Percentiles rank a stretch among this genome's conserved stretches.
Evolutionary conservation across 2,329 filamentous ascomycete genomes (phyloP).

Genomic region (Aspergillus sp.): DNA sequence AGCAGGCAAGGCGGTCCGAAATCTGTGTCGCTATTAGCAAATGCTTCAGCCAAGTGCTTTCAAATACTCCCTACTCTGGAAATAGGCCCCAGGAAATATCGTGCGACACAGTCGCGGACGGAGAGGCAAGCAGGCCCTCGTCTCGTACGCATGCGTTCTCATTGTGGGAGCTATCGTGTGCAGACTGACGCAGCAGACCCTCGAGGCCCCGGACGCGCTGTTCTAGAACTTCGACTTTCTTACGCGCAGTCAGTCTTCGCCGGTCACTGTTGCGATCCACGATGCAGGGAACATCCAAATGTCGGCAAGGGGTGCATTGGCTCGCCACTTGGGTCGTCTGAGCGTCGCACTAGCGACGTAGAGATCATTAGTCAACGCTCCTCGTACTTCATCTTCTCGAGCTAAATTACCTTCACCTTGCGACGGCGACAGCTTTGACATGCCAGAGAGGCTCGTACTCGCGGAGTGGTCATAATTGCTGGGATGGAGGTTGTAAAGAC

Average conservation of each 20-base stretch:
- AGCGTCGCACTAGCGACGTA: neutral
- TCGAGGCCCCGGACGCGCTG: neutral
- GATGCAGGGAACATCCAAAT: neutral
- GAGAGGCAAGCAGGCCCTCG: neutral
- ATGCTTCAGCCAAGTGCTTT: no score
- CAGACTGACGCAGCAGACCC: neutral
- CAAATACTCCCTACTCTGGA: no score
- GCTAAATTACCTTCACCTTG: neutral
- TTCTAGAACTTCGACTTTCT: neutral
- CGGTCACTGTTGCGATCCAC: neutral
- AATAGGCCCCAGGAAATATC: no score
- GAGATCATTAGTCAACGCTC: no score
- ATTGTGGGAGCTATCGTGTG: neutral
- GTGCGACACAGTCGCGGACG: neutral
- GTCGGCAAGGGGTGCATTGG: neutral
- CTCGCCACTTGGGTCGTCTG: neutral
- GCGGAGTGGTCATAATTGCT: neutral
- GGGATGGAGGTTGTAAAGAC: neutral
- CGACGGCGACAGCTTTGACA: neutral
- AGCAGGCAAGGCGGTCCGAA: no score
- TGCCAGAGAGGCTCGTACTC: neutral
- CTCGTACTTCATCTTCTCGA: no score
- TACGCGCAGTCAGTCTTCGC: neutral
- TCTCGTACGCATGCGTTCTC: neutral
- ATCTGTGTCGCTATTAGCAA: no score